Conservation (phyloP, 2,329 filamentous ascomycete genomes). For the Mycosphaerella sp. region DNA sequence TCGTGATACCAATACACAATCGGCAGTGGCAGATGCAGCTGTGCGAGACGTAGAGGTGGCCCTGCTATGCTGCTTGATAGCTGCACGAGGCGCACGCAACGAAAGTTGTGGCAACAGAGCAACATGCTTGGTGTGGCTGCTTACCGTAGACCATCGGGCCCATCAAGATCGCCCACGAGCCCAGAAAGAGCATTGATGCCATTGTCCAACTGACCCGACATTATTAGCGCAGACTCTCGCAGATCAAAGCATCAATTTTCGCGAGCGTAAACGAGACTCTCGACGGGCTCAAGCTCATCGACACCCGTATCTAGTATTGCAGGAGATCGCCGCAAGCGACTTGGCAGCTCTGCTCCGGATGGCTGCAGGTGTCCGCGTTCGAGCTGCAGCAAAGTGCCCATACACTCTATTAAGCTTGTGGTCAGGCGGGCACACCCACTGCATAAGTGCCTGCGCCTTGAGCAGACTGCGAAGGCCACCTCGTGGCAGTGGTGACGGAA, state of each 20-base stretch:
- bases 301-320: constrained; percentile 12
- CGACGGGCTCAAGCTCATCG: constrained; percentile 1
- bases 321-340: constrained; percentile 22
- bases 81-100: constrained; percentile 12
- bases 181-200: constrained; percentile 81
- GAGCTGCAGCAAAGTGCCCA: constrained; percentile 23
- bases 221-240: constrained; percentile 34
- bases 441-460: constrained; percentile 27
- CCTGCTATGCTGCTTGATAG: constrained; percentile 16
- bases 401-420: constrained; percentile 25
- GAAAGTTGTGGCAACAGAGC: constrained; percentile 13
- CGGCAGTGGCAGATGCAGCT: constrained; percentile 17
- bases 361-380: constrained; percentile 20
- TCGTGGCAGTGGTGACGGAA: constrained; percentile 22
- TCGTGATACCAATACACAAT: constrained; percentile 10
- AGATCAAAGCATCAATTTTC: constrained; percentile 1
- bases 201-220: constrained; percentile 72
- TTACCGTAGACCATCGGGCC: constrained; percentile 70
- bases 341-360: constrained; percentile 19
- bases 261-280: constrained; percentile 3
- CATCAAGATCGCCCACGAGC: constrained; percentile 92
- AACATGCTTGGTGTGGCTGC: constrained; percentile 23
- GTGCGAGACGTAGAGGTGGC: constrained; percentile 13
- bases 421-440: constrained; percentile 31
- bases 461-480: constrained; percentile 20